These are phyloP conservation scores for Penicillium sp. DNA, from an alignment of 2,329 filamentous ascomycete genomes.

Conservation along the genomic window DNA sequence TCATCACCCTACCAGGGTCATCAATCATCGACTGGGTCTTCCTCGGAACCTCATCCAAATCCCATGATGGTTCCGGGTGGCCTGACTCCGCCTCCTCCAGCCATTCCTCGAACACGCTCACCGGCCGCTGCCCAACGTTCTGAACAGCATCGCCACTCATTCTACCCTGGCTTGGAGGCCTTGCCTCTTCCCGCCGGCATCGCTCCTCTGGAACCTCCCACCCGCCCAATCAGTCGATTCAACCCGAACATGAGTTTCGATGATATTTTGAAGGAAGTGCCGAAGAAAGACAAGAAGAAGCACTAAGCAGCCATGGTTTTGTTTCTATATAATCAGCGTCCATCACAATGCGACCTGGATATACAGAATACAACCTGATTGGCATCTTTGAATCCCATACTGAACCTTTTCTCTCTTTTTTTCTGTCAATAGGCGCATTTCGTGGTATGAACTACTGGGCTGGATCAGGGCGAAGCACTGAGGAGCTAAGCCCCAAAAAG, in stretches of 20 bases:
- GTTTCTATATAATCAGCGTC: slow-evolving; percentile 10
- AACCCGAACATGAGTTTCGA: slow-evolving; percentile 53
- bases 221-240: slow-evolving; percentile 41
- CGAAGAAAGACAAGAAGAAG: slow-evolving; percentile 40
- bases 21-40: slow-evolving; percentile 39
- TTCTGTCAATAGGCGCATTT: slow-evolving; percentile 27
- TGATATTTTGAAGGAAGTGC: slow-evolving; percentile 46
- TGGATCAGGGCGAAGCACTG: slow-evolving; percentile 24
- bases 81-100: slow-evolving; percentile 36
- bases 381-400: slow-evolving; percentile 2
- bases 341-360: not conserved
- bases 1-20: slow-evolving; percentile 41
- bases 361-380: not conserved
- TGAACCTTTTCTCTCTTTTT: slow-evolving; percentile 10
- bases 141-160: slow-evolving; percentile 45
- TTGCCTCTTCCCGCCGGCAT: slow-evolving; percentile 45
- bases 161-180: slow-evolving; percentile 48
- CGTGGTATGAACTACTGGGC: slow-evolving; percentile 4
- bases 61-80: slow-evolving; percentile 33
- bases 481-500: slow-evolving; percentile 18
- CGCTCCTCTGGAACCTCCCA: slow-evolving; percentile 41
- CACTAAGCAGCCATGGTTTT: slow-evolving; percentile 12
- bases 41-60: slow-evolving; percentile 35
- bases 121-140: slow-evolving; percentile 31
- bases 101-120: slow-evolving; percentile 37